These are phyloP conservation scores for Penicillium simplicissimum DNA, from an alignment of 495 filamentous ascomycete species.

Conservation along the genomic window DNA sequence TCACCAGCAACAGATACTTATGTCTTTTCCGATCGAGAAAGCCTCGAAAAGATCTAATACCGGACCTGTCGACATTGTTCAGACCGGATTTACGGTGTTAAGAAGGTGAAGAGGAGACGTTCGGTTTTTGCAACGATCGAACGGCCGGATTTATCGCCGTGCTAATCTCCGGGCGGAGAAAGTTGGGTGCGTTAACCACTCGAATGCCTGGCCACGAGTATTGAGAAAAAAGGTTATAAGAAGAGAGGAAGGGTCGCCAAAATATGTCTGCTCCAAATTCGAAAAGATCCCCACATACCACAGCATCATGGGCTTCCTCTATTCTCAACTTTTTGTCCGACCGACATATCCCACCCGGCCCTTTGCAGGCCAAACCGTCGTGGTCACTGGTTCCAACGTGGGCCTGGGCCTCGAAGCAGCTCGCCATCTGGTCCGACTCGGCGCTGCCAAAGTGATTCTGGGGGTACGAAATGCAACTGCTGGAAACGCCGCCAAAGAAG, in stretches of 20 bases:
- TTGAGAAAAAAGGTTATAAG: not conserved
- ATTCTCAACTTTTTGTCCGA: conserved; percentile 48
- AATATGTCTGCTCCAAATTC: not conserved
- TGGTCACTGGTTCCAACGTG: conserved; percentile 55
- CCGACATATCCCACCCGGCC: conserved; percentile 34
- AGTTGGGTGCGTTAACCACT: not conserved
- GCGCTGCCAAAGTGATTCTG: conserved; percentile 52
- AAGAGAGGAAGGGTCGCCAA: not conserved
- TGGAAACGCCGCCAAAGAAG: conserved; percentile 43
- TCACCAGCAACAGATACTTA: not conserved
- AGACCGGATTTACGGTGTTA: not conserved
- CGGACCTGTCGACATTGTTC: too few relatives aligned
- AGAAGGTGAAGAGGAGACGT: not conserved
- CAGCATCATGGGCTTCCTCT: conserved; percentile 35
- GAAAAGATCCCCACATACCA: not conserved
- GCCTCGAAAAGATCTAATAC: not conserved
- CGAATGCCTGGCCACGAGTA: not conserved
- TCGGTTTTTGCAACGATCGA: not conserved
- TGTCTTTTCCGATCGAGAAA: not conserved
- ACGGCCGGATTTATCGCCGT: not conserved
- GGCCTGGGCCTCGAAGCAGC: conserved; percentile 56
- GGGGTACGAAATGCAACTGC: conserved; percentile 52
- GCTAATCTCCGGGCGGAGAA: not conserved
- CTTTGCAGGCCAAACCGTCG: conserved; percentile 45
- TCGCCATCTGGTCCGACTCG: conserved; percentile 46